phyloP scores from a whole-genome alignment of 371 early-diverging fungal species.

The Mortierella sp. region DNA sequence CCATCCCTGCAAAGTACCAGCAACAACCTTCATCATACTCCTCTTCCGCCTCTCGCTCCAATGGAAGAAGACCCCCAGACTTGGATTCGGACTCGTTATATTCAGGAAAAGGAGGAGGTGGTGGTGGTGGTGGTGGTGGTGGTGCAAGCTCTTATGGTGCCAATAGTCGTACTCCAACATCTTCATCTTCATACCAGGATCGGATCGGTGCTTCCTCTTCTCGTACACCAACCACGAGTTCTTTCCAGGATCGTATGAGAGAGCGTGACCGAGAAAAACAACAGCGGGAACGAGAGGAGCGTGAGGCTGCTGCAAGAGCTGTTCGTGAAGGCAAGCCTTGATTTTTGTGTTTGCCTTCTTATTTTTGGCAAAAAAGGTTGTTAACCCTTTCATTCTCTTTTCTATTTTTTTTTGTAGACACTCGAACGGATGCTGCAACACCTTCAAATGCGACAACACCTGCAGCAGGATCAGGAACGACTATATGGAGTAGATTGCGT shows the following conservation, averaged over 20 bases:
- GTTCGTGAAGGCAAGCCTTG: conserved; percentile 32
- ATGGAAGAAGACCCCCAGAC: conserved; percentile 33
- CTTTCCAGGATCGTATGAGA: conserved; percentile 50
- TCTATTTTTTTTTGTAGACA: conserved; percentile 3
- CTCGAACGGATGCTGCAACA: conserved; percentile 7
- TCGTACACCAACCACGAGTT: conserved; percentile 30
- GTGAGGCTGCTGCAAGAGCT: conserved; percentile 39
- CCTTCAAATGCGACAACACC: conserved; percentile 21
- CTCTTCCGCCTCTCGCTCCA: conserved; percentile 19
- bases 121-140: no score
- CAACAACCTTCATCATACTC: conserved; percentile 25
- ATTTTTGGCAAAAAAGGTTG: not conserved
- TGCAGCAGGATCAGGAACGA: conserved; percentile 31
- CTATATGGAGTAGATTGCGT: conserved; percentile 67
- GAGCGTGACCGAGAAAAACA: conserved; percentile 52
- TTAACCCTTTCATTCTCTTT: not conserved
- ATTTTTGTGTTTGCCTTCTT: not conserved
- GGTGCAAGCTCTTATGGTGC: conserved; percentile 11
- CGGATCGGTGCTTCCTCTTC: conserved; percentile 18
- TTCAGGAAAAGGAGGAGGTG: conserved; percentile 8
- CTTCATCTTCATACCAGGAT: conserved; percentile 31
- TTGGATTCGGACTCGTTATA: conserved; percentile 17
- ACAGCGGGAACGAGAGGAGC: conserved; percentile 40
- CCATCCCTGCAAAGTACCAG: conserved; percentile 46
- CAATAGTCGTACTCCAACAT: conserved; percentile 30